A percentile compares a stretch with the other conserved stretches of the same genome.
These are phyloP conservation scores for Xylariaceae sp. DNA, from an alignment of 2,329 filamentous ascomycete species.

Conservation along the genomic window DNA sequence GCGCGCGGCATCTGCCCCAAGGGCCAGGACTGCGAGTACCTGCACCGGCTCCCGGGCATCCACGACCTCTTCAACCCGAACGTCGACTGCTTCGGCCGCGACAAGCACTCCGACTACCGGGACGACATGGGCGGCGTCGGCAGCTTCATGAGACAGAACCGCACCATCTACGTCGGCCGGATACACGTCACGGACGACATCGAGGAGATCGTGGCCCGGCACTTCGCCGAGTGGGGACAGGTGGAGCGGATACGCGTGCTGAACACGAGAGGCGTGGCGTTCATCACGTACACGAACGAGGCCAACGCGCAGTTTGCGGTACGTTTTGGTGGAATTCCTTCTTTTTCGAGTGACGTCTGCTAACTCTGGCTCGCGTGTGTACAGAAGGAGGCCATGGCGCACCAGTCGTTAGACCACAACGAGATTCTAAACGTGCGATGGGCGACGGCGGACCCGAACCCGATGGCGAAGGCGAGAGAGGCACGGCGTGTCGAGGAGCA, in stretches of 20 bases:
- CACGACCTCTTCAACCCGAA: slow-evolving; percentile 93
- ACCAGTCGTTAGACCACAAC: slow-evolving; percentile 86
- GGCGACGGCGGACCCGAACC: slow-evolving; percentile 96
- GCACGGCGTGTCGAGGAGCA: slow-evolving; percentile 90
- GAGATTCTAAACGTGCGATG: slow-evolving; percentile 95
- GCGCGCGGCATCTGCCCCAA: slow-evolving; percentile 81
- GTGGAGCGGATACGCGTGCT: slow-evolving; percentile 86
- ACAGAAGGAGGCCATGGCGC: slow-evolving; percentile 86
- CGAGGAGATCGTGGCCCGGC: slow-evolving; percentile 90
- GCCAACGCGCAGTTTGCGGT: slow-evolving; percentile 85
- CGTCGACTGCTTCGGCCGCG: slow-evolving; percentile 90
- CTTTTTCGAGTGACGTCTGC: not conserved
- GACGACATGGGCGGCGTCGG: slow-evolving; percentile 99
- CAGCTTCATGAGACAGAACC: slow-evolving; percentile 89
- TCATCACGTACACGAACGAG: slow-evolving; percentile 92
- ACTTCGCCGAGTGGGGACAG: slow-evolving; percentile 96
- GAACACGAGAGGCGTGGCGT: slow-evolving; percentile 86
- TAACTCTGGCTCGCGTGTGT: not conserved
- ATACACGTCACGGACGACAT: slow-evolving; percentile 98
- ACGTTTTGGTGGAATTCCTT: slow-evolving; percentile 45
- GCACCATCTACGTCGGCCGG: slow-evolving; percentile 88
- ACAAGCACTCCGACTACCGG: slow-evolving; percentile 90
- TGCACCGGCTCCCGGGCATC: slow-evolving; percentile 83
- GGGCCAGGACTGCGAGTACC: slow-evolving; percentile 90
- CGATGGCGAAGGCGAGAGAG: slow-evolving; percentile 90